phyloP scores from a whole-genome alignment of 176 grass and related monocot species.

The Microstegium vimineum region DNA sequence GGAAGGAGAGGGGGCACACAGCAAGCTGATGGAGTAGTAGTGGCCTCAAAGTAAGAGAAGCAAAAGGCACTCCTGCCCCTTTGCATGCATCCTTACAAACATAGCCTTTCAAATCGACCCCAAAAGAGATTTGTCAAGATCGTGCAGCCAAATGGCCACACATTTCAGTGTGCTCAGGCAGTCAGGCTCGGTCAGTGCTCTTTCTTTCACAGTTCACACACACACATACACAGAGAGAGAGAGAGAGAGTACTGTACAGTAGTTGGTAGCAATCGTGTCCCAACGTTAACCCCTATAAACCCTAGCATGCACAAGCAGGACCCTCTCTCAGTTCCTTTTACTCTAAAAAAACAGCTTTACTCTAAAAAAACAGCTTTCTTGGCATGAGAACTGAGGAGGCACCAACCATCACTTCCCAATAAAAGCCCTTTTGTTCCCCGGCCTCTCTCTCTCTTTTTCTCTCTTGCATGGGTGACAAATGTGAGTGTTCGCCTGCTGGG shows the following conservation, averaged over 20 bases:
- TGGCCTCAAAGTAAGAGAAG: conserved; percentile 54
- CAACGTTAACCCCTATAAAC: conserved; percentile 25
- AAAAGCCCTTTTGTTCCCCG: conserved; percentile 20
- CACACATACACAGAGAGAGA: not conserved
- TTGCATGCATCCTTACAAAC: conserved; percentile 51
- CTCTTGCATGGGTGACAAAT: conserved; percentile 49
- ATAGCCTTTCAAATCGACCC: conserved; percentile 52
- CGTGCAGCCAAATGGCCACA: conserved; percentile 38
- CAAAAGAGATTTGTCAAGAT: conserved; percentile 50
- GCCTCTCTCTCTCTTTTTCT: not conserved
- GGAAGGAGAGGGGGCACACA: conserved; percentile 17
- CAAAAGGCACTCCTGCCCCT: conserved; percentile 42
- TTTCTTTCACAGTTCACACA: not conserved
- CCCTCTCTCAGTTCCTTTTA: conserved; percentile 19
- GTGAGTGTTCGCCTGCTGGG: conserved; percentile 40
- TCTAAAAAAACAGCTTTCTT: conserved; percentile 62
- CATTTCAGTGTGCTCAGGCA: conserved; percentile 36
- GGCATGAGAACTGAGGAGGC: conserved; percentile 55
- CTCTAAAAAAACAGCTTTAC: too few relatives aligned
- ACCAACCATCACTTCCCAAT: conserved; percentile 64
- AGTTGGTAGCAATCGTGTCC: not conserved
- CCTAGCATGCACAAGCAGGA: conserved; percentile 37
- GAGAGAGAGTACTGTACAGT: not conserved
- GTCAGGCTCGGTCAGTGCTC: not conserved
- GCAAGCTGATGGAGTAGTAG: conserved; percentile 35